These are phyloP conservation scores for Aspergillus bridgeri DNA, from an alignment of 495 filamentous ascomycete species.

Conservation along the genomic window DNA sequence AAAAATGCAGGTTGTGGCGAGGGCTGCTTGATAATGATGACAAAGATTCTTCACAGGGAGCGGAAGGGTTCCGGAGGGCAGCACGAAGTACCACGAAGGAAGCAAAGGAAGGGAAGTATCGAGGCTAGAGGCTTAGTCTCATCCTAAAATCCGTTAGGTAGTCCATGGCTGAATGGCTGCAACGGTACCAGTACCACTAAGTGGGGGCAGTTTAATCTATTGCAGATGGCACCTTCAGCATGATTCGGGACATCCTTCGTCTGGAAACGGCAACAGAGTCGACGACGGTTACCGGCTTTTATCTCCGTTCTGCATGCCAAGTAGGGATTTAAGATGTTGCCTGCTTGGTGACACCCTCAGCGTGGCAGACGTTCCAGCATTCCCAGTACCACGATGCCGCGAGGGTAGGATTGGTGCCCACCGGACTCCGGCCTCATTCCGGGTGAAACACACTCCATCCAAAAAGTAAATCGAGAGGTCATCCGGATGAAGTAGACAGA, in stretches of 20 bases:
- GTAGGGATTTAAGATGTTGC: background rate
- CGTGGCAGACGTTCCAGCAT: background rate
- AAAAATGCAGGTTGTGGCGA: background rate
- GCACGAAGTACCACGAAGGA: background rate
- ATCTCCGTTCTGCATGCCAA: background rate
- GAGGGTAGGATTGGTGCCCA: background rate
- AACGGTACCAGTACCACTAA: background rate
- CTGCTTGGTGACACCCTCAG: background rate
- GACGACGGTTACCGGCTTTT: too few relatives aligned
- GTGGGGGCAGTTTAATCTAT: conserved; percentile 1
- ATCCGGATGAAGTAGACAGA: background rate
- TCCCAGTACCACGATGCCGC: background rate
- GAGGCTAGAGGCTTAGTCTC: background rate
- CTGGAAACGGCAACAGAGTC: background rate
- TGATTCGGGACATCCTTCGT: background rate
- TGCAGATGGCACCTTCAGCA: background rate
- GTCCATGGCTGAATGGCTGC: background rate
- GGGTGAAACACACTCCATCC: background rate
- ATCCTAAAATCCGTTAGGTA: background rate
- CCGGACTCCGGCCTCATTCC: conserved; percentile 2
- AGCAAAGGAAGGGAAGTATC: background rate
- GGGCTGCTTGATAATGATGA: conserved; percentile 1
- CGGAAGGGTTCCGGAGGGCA: background rate
- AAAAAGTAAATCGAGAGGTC: background rate
- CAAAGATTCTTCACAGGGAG: background rate